phyloP scores from a whole-genome alignment of 441 rosid species.

The Rhodomyrtus psidioides region DNA sequence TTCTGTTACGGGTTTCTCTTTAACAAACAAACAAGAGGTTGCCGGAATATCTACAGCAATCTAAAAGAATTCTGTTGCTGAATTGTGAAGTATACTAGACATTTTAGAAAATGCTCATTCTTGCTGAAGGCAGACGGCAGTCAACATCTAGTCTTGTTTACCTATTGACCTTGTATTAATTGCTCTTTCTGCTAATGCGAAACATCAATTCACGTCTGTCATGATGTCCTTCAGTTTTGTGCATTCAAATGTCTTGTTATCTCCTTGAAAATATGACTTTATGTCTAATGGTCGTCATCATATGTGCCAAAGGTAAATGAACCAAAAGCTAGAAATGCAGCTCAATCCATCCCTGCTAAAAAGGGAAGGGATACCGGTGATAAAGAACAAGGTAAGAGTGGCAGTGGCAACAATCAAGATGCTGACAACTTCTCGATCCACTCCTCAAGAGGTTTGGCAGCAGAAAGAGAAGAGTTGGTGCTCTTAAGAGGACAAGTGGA shows the following conservation, averaged over 20 bases:
- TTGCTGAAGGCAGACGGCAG: not conserved
- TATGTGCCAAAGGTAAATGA: slow-evolving; percentile 27
- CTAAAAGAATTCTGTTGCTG: not conserved
- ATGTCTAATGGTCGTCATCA: not conserved
- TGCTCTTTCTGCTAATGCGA: not conserved
- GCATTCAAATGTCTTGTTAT: not conserved
- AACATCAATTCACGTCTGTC: not conserved
- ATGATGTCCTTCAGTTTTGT: not conserved
- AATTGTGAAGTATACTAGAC: not conserved
- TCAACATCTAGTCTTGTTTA: not conserved
- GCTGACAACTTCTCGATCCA: slow-evolving; percentile 29
- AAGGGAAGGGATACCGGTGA: slow-evolving; percentile 59
- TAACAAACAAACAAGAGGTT: not conserved
- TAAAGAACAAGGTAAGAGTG: slow-evolving; percentile 28
- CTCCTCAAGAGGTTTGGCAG: slow-evolving; percentile 37
- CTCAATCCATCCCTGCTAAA: slow-evolving; percentile 51
- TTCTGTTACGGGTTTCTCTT: not conserved
- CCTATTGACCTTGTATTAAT: not conserved
- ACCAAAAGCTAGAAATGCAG: slow-evolving; percentile 48
- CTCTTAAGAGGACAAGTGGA: slow-evolving; percentile 60
- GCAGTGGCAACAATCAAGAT: slow-evolving; percentile 30
- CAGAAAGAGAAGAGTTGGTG: slow-evolving; percentile 52
- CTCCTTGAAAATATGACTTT: not conserved
- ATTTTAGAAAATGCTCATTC: not conserved
- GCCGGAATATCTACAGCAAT: not conserved